phyloP scores from a whole-genome alignment of 2,329 filamentous ascomycete genomes.

The Aspergillus awamori region DNA sequence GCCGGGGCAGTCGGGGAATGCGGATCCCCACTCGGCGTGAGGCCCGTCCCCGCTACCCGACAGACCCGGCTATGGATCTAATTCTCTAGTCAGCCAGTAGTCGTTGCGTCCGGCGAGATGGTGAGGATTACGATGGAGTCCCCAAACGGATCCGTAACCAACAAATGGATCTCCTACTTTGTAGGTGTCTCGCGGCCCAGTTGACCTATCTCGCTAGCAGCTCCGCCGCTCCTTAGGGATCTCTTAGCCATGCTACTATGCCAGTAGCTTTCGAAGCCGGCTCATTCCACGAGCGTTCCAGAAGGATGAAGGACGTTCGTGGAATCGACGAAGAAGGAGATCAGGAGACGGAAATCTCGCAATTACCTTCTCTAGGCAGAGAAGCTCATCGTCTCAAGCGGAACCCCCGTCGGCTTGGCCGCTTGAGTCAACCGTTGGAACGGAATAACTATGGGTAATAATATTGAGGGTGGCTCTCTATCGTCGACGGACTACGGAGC shows the following conservation, averaged over 20 bases:
- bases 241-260: conserved; percentile 5
- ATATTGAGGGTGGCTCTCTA: background rate
- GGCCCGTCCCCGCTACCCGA: conserved; percentile 27
- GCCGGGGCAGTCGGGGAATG: conserved; percentile 27
- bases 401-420: background rate
- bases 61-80: conserved; percentile 15
- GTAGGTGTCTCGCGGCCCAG: background rate
- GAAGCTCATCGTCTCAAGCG: conserved; percentile 2
- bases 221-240: conserved; percentile 3
- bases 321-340: conserved; percentile 12
- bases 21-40: conserved; percentile 27
- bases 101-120: background rate
- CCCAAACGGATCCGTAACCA: conserved; percentile 6
- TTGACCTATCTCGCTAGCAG: background rate
- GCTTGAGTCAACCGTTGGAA: background rate
- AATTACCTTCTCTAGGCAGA: background rate
- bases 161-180: background rate
- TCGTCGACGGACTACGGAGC: conserved; percentile 5
- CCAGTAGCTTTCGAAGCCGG: conserved; percentile 17
- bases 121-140: background rate
- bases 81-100: conserved; percentile 9
- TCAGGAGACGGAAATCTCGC: conserved; percentile 14
- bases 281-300: conserved; percentile 22
- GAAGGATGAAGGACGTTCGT: conserved; percentile 26
- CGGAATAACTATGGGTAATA: background rate